Evolutionary conservation across 768 basidiomycete species (phyloP).

Genomic region (Boletales sp.): DNA sequence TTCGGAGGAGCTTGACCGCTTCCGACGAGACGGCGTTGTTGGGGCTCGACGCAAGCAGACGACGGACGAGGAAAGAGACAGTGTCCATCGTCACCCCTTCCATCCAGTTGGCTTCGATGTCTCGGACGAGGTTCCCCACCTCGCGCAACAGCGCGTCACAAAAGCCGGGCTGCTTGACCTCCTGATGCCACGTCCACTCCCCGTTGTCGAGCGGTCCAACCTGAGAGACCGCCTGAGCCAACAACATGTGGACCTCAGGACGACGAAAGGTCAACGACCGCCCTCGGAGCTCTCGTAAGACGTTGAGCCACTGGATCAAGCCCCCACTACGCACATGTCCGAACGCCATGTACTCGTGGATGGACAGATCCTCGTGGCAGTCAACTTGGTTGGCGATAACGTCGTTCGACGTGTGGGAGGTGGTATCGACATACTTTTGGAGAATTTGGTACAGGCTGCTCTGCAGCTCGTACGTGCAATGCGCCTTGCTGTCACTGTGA

Average conservation of each 20-base stretch:
- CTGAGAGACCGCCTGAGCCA: conserved; percentile 43
- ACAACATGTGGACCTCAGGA: conserved; percentile 38
- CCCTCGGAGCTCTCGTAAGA: conserved; percentile 38
- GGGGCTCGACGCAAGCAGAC: conserved; percentile 31
- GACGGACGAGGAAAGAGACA: conserved; percentile 30
- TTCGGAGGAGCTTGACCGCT: conserved; percentile 24
- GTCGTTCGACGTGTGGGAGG: conserved; percentile 39
- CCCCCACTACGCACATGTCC: conserved; percentile 42
- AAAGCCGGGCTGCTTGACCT: conserved; percentile 32
- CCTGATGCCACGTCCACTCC: conserved; percentile 37
- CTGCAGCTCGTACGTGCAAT: conserved; percentile 32
- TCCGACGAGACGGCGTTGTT: conserved; percentile 12
- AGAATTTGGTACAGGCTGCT: conserved; percentile 32
- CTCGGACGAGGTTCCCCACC: conserved; percentile 28
- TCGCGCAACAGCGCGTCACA: conserved; percentile 31
- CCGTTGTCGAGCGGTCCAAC: conserved; percentile 28
- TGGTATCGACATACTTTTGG: conserved; percentile 33
- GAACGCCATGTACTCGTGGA: conserved; percentile 45
- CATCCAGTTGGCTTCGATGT: conserved; percentile 40
- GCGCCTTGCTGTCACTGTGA: conserved; percentile 4
- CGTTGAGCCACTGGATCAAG: conserved; percentile 48
- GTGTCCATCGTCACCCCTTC: conserved; percentile 29
- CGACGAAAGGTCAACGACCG: conserved; percentile 35
- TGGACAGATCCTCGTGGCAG: conserved; percentile 37
- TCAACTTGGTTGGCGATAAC: conserved; percentile 39